Evolutionary conservation across 257 asterid species (phyloP), one percentile per base, ranked within the genome.

Genomic region (Nicotiana attenuata): DNA sequence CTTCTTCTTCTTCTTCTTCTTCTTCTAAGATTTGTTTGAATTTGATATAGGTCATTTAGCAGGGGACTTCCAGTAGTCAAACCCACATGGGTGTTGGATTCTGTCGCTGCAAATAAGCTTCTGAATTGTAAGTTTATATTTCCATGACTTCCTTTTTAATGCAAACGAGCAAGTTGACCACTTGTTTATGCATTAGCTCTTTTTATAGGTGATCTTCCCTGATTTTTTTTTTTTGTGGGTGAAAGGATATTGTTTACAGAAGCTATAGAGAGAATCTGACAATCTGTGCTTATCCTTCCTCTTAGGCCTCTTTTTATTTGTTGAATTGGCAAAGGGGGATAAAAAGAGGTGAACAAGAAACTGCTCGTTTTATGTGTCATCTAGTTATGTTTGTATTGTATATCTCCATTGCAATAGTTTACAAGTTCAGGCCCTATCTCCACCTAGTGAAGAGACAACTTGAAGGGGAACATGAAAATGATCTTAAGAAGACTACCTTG

Each of bases 61-160:
- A 85, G 97, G 81, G 99, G 99, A 56, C 97, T 96, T 83, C 99
- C 99, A 64, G 92, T 96, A 41, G 97, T 96, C 80, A 96, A 96
- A 87, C 97, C 99, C 33, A 85, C 92, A 26, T 96, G 99, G 99
- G 89, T 96, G 82, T 76, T 92, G 88, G 99, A 92, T 83, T 96
- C 94, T 53, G 90, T 94, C 71, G 93, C 92, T 89, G 97, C 98
- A 57, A 89, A 90, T 80, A 92, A 87, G 86, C 97, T 94, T 87
- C 89, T 96, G 84, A 92, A 90, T 85, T 96, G 99, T 94, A 90
- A 86, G 98, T 88, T 84, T 22, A 61, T 63, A 73, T 50, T 22
- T 24, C 16, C 52, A 3, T 50, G 41, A 24, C 61, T 50, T 73
- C 20, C n/a, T 73, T 73, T 50, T 50, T 73, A 73, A 50, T 13